Conservation (phyloP, 805 yeast genomes). For the Cyberlindnera galapagoensis region DNA sequence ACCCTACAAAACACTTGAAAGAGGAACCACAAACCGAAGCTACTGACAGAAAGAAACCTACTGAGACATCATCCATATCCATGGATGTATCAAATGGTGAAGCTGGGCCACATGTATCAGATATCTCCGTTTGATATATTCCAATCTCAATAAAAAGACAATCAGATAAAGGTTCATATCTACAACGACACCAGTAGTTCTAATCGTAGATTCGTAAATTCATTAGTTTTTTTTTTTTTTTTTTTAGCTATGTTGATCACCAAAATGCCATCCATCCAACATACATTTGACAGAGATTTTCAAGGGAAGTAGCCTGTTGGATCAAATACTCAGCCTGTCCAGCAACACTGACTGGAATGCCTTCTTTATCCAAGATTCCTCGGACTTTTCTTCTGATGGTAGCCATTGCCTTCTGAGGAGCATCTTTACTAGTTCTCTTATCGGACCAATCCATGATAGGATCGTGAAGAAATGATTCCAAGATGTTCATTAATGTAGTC, state of each 20-base stretch:
- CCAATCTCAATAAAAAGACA: too few species aligned
- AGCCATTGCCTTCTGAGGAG: conserved; percentile 64
- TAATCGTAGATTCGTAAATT: not conserved
- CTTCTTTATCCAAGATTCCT: conserved; percentile 77
- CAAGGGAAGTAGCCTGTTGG: conserved; percentile 69
- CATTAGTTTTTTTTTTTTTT: not conserved
- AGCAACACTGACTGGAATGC: conserved; percentile 79
- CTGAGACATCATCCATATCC: too few species aligned
- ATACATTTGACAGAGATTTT: conserved; percentile 78
- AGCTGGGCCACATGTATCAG: too few species aligned
- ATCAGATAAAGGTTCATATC: not conserved
- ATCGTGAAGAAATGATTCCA: conserved; percentile 90
- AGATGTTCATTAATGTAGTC: conserved; percentile 76
- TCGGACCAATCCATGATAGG: conserved; percentile 77
- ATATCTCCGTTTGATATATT: too few species aligned
- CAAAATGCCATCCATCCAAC: conserved; percentile 87
- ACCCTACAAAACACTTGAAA: too few species aligned
- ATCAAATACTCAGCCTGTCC: conserved; percentile 91
- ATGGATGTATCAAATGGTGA: too few species aligned
- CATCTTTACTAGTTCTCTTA: conserved; percentile 33
- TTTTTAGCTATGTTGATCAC: conserved; percentile 14
- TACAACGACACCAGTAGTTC: not conserved
- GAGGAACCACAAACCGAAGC: too few species aligned
- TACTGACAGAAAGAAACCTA: too few species aligned
- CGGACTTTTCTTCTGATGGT: conserved; percentile 73